Evolutionary conservation across 2,329 filamentous ascomycete species (phyloP), one percentile per base, ranked within the genome.

Genomic region (Colletotrichum ledebouriae): DNA sequence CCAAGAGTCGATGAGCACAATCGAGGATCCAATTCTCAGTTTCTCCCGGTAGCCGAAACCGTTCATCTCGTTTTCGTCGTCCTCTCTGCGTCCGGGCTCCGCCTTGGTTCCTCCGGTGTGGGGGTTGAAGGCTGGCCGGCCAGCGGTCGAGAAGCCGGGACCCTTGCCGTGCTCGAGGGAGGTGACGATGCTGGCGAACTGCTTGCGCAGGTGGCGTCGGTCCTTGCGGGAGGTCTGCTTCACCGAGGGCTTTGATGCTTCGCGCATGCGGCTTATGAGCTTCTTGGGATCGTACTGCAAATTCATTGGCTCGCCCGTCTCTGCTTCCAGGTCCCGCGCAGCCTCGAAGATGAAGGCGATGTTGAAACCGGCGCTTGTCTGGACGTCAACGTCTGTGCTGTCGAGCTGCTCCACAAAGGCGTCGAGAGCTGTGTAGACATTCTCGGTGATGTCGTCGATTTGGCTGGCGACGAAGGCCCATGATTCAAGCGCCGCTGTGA

Each of bases 331-430:
- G 12, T 80, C 78, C 39, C 85, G 82, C 3, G 83, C 83, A 70
- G 92, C 91, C 78, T 97, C 94, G 74, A 93, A 95, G 11, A 97
- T 83, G 10, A 97, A 83, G 0, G 94, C 94, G 67, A 97, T 94
- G 76, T 93, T 93, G 75, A 91, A 88, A 3, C 91, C 93, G 0
- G 93, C 91, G 3, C 91, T 89, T 52, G 93, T 89, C 74, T 96
- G 93, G 1, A 97, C 92, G 9, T 86, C 83, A 1, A 89, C 82
- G 67, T 94, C 90, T 37, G 85, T 85, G 76, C 92, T 94, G 68
- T 94, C 90, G 17, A 97, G 90, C 78, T 97, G 94, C 55, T 97
- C 94, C 47, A 93, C 89, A 73, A 97, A 94, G 2, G 91, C 90
- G 60, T 96, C 92, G 73, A 96, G 87, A 15, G 92, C 91, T 33